A percentile compares a stretch with the other conserved stretches of the same genome.
These are phyloP conservation scores for Herpetospermum pedunculosum DNA, from an alignment of 306 rosid species.

Conservation along the genomic window DNA sequence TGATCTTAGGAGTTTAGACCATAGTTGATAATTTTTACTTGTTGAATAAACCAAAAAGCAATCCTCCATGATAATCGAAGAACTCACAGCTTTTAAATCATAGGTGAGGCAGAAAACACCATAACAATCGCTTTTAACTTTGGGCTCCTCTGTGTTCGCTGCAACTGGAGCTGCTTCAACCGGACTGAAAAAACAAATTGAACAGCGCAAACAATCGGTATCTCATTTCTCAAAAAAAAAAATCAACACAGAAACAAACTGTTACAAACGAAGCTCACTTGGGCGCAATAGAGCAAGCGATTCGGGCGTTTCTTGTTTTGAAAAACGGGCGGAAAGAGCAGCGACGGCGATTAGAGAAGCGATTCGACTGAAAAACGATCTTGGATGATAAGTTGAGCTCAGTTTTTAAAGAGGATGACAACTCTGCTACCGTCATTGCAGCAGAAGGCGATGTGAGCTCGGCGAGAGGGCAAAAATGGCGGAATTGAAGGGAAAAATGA, in stretches of 20 bases:
- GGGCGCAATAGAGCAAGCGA: constrained; percentile 69
- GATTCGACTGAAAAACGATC: constrained; percentile 36
- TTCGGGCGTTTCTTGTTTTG: constrained; percentile 21
- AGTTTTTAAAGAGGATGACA: constrained; percentile 38
- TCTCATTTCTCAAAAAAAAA: neutral
- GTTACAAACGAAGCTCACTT: constrained; percentile 38
- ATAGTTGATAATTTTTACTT: no score
- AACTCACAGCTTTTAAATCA: constrained; percentile 80
- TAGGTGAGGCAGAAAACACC: constrained; percentile 93
- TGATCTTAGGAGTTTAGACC: neutral
- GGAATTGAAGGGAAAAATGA: neutral
- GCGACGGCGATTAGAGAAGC: constrained; percentile 18
- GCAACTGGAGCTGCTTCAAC: constrained; percentile 55
- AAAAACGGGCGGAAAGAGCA: constrained; percentile 26
- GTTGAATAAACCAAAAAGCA: constrained; percentile 3
- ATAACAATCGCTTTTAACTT: constrained; percentile 60
- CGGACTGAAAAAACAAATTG: constrained; percentile 29
- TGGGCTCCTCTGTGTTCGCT: constrained; percentile 26
- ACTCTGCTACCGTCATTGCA: constrained; percentile 64
- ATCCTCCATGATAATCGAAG: neutral
- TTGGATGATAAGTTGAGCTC: constrained; percentile 32
- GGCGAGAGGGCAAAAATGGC: neutral
- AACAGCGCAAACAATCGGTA: neutral
- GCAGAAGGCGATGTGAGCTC: constrained; percentile 16
- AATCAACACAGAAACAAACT: neutral